Evolutionary conservation across 2,329 filamentous ascomycete species (phyloP), one percentile per base, ranked within the genome.

Genomic region (Annulohypoxylon truncatum): DNA sequence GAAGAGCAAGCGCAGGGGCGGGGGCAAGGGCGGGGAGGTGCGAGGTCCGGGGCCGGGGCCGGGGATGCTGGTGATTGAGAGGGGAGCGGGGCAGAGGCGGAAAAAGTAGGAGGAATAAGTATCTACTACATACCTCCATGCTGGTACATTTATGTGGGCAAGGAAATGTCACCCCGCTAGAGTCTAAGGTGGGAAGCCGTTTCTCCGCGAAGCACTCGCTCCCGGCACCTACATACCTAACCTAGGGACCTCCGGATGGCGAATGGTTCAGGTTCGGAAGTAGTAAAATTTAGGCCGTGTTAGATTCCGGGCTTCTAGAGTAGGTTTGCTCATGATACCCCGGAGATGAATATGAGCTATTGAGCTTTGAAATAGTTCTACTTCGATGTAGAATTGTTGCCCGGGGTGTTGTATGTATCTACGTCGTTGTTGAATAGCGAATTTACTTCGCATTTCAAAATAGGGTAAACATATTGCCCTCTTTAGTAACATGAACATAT

Each of bases 1-100:
- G 13, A 6, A 2, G 26, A n/a, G n/a, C n/a, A n/a, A n/a, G 28
- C n/a, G 20, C 18, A 13, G 20, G 22, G 18, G 8, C 29, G 12
- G 55, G 35, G n/a, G 13, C 8, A 10, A 24, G 13, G 13, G 35
- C 33, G 13, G 54, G 58, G 0, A 2, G 26, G 28, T 18, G 20
- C 18, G 15, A 20, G 22, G 18, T 12, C 29, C 13, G 55, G 35
- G n/a, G 13, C 8, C n/a, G 29, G 13, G 13, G 35, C 33, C 15
- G 54, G 58, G 0, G 57, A 48, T 18, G 50, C 58, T 5, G 62
- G 59, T 13, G 59, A 61, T 28, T 64, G 66, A 67, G 29, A 20
- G 22, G 13, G 15, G 42, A 5, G n/a, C n/a, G n/a, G n/a, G n/a
- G n/a, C n/a, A n/a, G n/a, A 3, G 15, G 29, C 0, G 24, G 12